Base-by-base conservation (phyloP, 441 rosid genomes). In the Pelargonium cotyledonis region DNA sequence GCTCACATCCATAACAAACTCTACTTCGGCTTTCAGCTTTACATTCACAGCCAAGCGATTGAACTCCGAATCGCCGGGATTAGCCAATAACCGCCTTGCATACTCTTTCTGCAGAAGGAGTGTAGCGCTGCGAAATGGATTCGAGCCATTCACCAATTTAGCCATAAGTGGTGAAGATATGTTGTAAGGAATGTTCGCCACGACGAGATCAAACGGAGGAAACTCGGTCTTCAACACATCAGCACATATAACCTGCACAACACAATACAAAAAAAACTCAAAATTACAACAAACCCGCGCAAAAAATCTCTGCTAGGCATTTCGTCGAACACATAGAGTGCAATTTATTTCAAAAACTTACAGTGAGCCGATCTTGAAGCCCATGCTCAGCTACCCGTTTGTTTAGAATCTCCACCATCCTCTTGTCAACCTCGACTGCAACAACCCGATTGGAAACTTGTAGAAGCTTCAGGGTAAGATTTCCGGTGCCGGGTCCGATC, bases 91-190 rank as follows among this genome's bases (percentile, higher is more conserved):
- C 70, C 97, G 76, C 73, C 88, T 78, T 0, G 97, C 89, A 79
- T 89, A 94, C 83, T 94, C 97, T 75, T 91, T 89, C 74, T 91
- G 99, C 74, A 94, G 89, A 51, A 94, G 85, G 69, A 91, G 88
- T 0, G 99, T 89, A 0, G 92, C 88, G 21, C 85, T 88, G 58
- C 94, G 82, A 76, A 85, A 94, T 7, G 72, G 72, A 51, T 73
- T 81, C 58, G 71, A 58, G 63, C 94, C 95, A 44, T 85, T 87
- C n/a, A 91, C 94, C 81, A 94, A 78, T 78, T 94, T 94, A 12
- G 86, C 84, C 66, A 87, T 72, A 0, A 94, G 86, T 57, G 96
- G 92, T 1, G 97, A 91, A 1, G 97, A 91, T 79, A 94, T 91
- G 18, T 85, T 83, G 51, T 94, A 94, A 0, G 98, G 95, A 71